A percentile compares a stretch with the other conserved stretches of the same genome.
phyloP scores from a whole-genome alignment of 2,329 filamentous ascomycete genomes.

The Neoascochyta sp. region DNA sequence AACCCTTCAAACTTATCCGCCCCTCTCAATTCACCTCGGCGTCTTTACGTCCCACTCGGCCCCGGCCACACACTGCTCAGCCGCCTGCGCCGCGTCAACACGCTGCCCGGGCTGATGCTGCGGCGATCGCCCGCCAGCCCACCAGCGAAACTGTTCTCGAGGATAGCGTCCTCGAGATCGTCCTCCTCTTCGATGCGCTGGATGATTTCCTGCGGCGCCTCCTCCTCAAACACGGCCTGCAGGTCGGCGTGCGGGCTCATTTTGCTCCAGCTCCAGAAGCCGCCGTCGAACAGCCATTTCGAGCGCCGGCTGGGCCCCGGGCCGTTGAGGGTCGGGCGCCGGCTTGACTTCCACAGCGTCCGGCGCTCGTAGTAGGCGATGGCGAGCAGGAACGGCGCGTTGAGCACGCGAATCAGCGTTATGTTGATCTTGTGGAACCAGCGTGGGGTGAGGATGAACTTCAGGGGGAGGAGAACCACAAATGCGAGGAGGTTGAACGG shows the following conservation, averaged over 20 bases:
- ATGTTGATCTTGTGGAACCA: slow-evolving; percentile 94
- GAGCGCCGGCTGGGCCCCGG: slow-evolving; percentile 40
- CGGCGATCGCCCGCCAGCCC: slow-evolving; percentile 12
- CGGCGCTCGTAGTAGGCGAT: slow-evolving; percentile 69
- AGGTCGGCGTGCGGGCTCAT: slow-evolving; percentile 70
- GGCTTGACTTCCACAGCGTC: slow-evolving; percentile 59
- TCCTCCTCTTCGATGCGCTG: slow-evolving; percentile 50
- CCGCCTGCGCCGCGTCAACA: slow-evolving; percentile 29
- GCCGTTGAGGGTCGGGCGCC: slow-evolving; percentile 19
- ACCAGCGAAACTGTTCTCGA: slow-evolving; percentile 40
- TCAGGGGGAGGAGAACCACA: slow-evolving; percentile 69
- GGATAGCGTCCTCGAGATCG: slow-evolving; percentile 45
- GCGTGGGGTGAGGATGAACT: slow-evolving; percentile 70
- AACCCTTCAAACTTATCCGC: too few relatives aligned
- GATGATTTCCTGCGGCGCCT: slow-evolving; percentile 58
- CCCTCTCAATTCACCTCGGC: too few relatives aligned
- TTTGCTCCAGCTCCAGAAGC: slow-evolving; percentile 51
- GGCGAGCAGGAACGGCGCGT: slow-evolving; percentile 68
- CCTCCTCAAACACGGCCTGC: slow-evolving; percentile 67
- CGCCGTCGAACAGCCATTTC: slow-evolving; percentile 46
- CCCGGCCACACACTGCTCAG: slow-evolving; percentile 38
- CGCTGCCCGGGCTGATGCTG: slow-evolving; percentile 32
- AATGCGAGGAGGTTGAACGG: slow-evolving; percentile 81
- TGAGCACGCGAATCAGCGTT: slow-evolving; percentile 67
- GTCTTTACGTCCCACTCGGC: too few relatives aligned